Evolutionary conservation across 176 grass and related monocot genomes (phyloP), one percentile per base, ranked within the genome.

Genomic region (Triticum timopheevii): DNA sequence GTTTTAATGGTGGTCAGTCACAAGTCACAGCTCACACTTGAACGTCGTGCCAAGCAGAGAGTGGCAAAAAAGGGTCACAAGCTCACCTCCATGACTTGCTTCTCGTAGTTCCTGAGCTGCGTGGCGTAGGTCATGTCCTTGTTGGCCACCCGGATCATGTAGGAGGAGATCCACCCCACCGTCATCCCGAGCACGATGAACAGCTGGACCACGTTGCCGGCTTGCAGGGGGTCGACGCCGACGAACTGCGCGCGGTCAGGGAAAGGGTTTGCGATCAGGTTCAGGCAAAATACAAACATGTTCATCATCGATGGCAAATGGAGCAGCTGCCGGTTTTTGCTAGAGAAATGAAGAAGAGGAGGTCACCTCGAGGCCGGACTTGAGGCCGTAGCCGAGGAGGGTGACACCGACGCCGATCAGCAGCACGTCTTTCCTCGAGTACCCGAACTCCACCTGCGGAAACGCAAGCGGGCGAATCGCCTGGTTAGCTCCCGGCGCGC

Each of bases 71-170:
- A 13, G 44, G 49, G 24, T 42, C 40, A 34, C 12, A 3, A 35
- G 42, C 1, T 82, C 66, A 94, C 94, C 94, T 98, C 93, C 97
- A 98, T 98, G 91, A 98, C 97, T 86, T 96, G 89, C 80, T 94
- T 98, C 89, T 96, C 97, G 65, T 98, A 98, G 80, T 88, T 88
- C 88, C 87, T 96, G 84, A 98, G 91, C 85, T 98, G 96, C n/a
- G 92, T 84, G n/a, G 93, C 90, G 76, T 98, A 98, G 83, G 96
- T 96, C 93, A 98, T 98, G 76, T 94, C 96, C 77, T 98, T 98
- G 92, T 92, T 98, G 79, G 96, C 91, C 31, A 98, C 96, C 78
- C 96, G 83, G 84, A 96, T 94, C 89, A 98, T 95, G 90, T 98
- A 98, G 36, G 88, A 93, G 22, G 96, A 94, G 78, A 98, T 94